Evolutionary conservation across 768 basidiomycete genomes (phyloP), one percentile per base, ranked within the genome.

Genomic region (Lactarius akahatsu): DNA sequence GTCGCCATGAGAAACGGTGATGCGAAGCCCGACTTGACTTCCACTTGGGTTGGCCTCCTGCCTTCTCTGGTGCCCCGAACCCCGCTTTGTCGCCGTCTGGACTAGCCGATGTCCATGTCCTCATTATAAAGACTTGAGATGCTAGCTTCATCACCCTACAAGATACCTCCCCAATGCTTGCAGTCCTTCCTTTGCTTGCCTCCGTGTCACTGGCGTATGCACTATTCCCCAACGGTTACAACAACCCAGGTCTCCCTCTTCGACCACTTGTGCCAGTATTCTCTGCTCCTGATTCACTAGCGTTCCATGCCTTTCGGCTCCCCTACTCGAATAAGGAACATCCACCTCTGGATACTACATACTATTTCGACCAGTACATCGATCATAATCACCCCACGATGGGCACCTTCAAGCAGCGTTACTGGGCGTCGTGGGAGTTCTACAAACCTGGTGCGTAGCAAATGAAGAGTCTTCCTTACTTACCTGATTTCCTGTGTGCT

Each of bases 351-450:
- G 73, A n/a, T 70, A 74, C 73, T 34, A 73, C 79, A 6, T 89
- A 85, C 74, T 75, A 73, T 64, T 89, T 89, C 71, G 82, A 88
- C 70, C 79, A 80, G 67, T 72, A 80, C 58, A 76, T 88, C 65
- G 82, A 85, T 71, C 84, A 84, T 72, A 80, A 73, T 40, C 75
- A 84, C 67, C 84, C 87, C n/a, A 77, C 79, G 32, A 76, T 84
- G 26, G 90, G 90, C 23, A 91, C 88, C n/a, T 92, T 92, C 43
- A 79, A 85, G 73, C 90, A 91, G 75, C 83, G 90, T 41, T 91
- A 82, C 75, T 91, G 43, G 43, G 43, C 8, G 43, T 45, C 85
- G 36, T 88, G 80, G 74, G 86, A 90, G 73, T 88, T 80, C 43
- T 90, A 90, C 69, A 78, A 86, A 73, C 41, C 63, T 15, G 76